Evolutionary conservation across 139 green algal genomes (phyloP).

Genomic region (Coccomyxa sp.): DNA sequence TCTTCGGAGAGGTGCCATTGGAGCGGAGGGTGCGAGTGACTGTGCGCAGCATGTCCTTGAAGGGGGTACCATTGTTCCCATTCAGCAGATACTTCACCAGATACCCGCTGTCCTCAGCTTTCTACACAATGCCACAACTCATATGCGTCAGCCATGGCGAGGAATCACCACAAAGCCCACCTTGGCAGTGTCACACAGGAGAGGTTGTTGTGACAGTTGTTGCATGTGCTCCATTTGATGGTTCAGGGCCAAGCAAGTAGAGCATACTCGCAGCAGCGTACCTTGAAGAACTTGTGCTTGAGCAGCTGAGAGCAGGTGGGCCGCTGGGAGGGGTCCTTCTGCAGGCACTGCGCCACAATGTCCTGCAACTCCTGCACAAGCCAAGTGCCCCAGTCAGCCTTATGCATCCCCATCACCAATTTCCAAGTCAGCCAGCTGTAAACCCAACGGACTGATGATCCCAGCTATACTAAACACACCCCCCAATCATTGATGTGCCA

Average conservation of each 20-base stretch:
- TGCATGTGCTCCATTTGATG: no score
- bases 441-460: no score
- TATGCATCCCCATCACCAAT: no score
- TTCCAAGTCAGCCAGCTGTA: no score
- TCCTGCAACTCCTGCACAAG: constrained; percentile 41
- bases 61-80: neutral
- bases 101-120: constrained; percentile 24
- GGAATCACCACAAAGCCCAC: no score
- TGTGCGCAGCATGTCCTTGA: neutral
- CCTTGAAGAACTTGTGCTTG: constrained; percentile 69
- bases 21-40: neutral
- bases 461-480: no score
- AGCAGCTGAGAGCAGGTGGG: constrained; percentile 60
- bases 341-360: constrained; percentile 57
- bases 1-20: neutral
- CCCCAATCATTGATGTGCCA: no score
- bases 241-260: no score
- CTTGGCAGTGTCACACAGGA: no score
- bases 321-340: constrained; percentile 51
- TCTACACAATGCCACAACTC: neutral
- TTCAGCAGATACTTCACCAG: constrained; percentile 39
- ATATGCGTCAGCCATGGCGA: no score
- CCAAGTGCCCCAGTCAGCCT: no score
- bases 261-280: neutral
- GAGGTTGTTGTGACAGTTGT: no score